Conservation (phyloP, 2,329 filamentous ascomycete genomes). For the Cercospora canescens region DNA sequence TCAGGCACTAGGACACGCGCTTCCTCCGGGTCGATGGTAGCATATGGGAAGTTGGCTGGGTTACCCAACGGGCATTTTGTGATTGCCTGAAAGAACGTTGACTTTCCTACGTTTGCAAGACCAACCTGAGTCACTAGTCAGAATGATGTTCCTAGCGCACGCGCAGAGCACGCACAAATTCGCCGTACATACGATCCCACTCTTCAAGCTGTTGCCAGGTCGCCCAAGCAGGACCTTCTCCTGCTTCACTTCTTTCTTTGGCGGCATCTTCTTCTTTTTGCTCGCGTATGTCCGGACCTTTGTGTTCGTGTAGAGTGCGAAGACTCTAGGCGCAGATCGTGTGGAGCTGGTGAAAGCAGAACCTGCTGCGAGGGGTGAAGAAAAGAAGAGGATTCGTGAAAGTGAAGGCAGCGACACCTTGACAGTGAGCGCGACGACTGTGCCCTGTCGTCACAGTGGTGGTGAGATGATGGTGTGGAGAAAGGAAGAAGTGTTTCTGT, state of each 20-base stretch:
- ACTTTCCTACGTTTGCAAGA: slow-evolving; percentile 98
- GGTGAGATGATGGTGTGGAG: slow-evolving; percentile 1
- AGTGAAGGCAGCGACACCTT: slow-evolving; percentile 32
- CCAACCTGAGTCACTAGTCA: slow-evolving; percentile 70
- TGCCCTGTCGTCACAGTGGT: slow-evolving; percentile 29
- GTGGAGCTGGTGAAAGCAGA: slow-evolving; percentile 32
- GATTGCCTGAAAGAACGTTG: slow-evolving; percentile 98
- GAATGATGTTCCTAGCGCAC: slow-evolving; percentile 37
- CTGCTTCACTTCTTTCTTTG: slow-evolving; percentile 89
- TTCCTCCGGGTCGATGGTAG: slow-evolving; percentile 98
- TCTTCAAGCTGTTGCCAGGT: slow-evolving; percentile 97
- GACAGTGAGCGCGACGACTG: slow-evolving; percentile 30
- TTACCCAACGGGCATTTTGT: slow-evolving; percentile 97
- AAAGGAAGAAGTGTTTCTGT: background rate
- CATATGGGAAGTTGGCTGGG: slow-evolving; percentile 98
- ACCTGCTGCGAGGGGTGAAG: slow-evolving; percentile 34
- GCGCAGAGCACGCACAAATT: slow-evolving; percentile 35
- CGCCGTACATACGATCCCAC: slow-evolving; percentile 81
- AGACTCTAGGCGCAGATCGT: slow-evolving; percentile 20
- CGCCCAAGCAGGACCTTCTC: slow-evolving; percentile 96
- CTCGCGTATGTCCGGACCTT: slow-evolving; percentile 54
- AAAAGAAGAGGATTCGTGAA: slow-evolving; percentile 30
- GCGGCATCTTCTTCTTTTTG: slow-evolving; percentile 74
- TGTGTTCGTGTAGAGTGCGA: slow-evolving; percentile 16
- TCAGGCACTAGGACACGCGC: slow-evolving; percentile 96